These are phyloP conservation scores for Hymenoscyphus linearis DNA, from an alignment of 2,329 filamentous ascomycete species.

Conservation along the genomic window DNA sequence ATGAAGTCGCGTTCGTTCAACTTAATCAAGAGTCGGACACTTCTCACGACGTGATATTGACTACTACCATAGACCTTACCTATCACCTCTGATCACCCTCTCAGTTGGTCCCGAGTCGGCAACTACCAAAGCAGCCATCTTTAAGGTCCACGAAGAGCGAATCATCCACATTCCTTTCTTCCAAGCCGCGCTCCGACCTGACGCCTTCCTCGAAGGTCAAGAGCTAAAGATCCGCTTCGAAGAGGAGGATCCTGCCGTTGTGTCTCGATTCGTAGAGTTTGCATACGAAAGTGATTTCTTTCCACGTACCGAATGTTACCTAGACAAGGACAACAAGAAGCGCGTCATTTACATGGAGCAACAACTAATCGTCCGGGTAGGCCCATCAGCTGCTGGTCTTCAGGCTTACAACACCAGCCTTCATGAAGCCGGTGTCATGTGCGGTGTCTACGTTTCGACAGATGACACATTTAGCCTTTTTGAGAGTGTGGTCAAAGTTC, in stretches of 20 bases:
- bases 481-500: not conserved
- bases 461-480: not conserved
- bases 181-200: not conserved
- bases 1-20: too few species aligned
- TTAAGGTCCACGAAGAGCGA: not conserved
- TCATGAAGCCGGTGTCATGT: not conserved
- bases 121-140: not conserved
- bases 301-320: not conserved
- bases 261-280: not conserved
- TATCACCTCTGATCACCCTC: not conserved
- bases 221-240: not conserved
- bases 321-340: not conserved
- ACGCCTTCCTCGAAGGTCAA: not conserved
- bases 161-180: slow-evolving; percentile 2
- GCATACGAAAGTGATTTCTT: not conserved
- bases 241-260: not conserved
- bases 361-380: not conserved
- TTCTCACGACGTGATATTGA: not conserved
- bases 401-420: not conserved
- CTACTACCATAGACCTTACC: not conserved
- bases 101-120: not conserved
- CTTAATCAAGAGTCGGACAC: too few species aligned
- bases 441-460: not conserved
- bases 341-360: not conserved
- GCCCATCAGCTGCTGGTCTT: not conserved